Evolutionary conservation across 1,284 basidiomycete genomes (phyloP).

Genomic region (Microbotryum intermedium): DNA sequence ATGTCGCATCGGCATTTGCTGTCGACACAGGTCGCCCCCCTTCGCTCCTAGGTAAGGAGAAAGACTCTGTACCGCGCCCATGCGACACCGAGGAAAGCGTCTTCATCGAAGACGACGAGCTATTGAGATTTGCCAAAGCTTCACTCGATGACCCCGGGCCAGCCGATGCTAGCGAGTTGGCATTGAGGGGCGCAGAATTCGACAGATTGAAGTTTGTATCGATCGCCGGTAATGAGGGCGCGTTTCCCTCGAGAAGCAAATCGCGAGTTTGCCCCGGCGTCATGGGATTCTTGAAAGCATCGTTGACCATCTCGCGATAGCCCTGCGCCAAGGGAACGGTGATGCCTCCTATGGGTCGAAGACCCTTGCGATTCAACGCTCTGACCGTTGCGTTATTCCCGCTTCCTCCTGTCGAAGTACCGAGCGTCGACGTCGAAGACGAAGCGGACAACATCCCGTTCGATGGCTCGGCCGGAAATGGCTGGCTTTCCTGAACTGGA

Average conservation of each 20-base stretch:
- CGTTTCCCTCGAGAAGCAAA: neutral
- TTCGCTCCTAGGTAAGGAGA: too few relatives aligned
- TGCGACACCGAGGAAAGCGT: too few relatives aligned
- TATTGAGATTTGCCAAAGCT: too few relatives aligned
- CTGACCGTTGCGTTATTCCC: neutral
- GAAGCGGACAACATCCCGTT: neutral
- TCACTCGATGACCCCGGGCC: too few relatives aligned
- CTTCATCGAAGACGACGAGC: too few relatives aligned
- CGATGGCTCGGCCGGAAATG: slow-evolving; percentile 8
- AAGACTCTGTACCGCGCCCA: too few relatives aligned
- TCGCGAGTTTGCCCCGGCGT: slow-evolving; percentile 19
- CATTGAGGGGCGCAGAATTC: too few relatives aligned
- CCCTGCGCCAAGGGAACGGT: slow-evolving; percentile 11
- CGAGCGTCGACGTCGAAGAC: neutral
- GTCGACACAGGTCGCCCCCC: slow-evolving; percentile 29
- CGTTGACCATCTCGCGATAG: slow-evolving; percentile 23
- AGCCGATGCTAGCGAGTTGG: too few relatives aligned
- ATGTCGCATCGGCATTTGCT: slow-evolving; percentile 41
- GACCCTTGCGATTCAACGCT: slow-evolving; percentile 1
- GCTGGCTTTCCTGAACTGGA: slow-evolving; percentile 16
- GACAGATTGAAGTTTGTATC: too few relatives aligned
- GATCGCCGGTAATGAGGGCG: too few relatives aligned
- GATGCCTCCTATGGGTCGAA: neutral
- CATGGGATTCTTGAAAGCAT: slow-evolving; percentile 28
- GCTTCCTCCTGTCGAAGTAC: neutral